These are phyloP conservation scores for Ascochyta clinopodiicola DNA, from an alignment of 2,329 filamentous ascomycete species.

Conservation along the genomic window DNA sequence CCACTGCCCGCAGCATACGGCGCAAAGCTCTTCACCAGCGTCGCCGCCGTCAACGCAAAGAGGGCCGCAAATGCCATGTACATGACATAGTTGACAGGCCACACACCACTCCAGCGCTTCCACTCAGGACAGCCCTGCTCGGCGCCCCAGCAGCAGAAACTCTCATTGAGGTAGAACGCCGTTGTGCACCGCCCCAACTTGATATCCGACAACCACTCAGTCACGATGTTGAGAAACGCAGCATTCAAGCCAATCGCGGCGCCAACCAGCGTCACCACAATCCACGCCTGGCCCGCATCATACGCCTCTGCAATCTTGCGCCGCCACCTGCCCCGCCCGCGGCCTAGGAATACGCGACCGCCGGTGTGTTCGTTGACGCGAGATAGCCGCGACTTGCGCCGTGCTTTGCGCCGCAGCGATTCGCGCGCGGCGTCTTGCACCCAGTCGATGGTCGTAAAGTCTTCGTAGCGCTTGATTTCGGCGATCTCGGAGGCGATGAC, in stretches of 20 bases:
- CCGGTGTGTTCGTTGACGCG: not conserved
- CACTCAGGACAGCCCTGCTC: slow-evolving; percentile 88
- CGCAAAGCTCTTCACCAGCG: slow-evolving; percentile 86
- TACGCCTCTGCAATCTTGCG: slow-evolving; percentile 84
- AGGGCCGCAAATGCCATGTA: slow-evolving; percentile 85
- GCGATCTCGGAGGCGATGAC: slow-evolving; percentile 93
- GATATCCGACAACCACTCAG: slow-evolving; percentile 95
- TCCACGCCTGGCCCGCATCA: slow-evolving; percentile 96
- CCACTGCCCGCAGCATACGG: slow-evolving; percentile 96
- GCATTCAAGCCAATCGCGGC: slow-evolving; percentile 93
- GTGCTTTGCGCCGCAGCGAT: slow-evolving; percentile 78
- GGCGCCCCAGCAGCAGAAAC: slow-evolving; percentile 97
- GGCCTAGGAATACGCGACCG: slow-evolving; percentile 64
- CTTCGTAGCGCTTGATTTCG: slow-evolving; percentile 97
- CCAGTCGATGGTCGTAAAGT: slow-evolving; percentile 99
- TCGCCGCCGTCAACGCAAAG: slow-evolving; percentile 83
- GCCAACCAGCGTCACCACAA: slow-evolving; percentile 92
- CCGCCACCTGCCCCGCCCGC: slow-evolving; percentile 69
- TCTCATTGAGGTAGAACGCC: slow-evolving; percentile 95
- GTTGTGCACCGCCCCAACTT: slow-evolving; percentile 96
- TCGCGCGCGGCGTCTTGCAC: slow-evolving; percentile 96
- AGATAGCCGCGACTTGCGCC: slow-evolving; percentile 71
- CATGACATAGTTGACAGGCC: slow-evolving; percentile 80
- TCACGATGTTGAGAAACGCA: slow-evolving; percentile 91
- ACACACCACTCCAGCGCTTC: slow-evolving; percentile 84